phyloP scores from a whole-genome alignment of 2,329 filamentous ascomycete species.

The Paracorniculantispora psalliotae region DNA sequence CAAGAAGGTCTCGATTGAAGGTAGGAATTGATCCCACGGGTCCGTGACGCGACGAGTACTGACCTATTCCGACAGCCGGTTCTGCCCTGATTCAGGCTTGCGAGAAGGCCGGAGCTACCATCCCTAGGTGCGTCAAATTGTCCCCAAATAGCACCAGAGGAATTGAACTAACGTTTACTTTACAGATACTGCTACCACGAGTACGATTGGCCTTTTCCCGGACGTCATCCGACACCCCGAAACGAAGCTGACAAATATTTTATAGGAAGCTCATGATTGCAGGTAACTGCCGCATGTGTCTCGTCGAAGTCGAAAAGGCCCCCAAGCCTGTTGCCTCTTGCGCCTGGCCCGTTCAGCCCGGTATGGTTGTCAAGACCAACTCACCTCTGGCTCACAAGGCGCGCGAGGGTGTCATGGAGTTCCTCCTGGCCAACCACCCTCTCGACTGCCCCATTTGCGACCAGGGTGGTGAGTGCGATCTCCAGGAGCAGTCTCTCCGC shows the following conservation, averaged over 20 bases:
- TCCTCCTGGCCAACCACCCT: slow-evolving; percentile 91
- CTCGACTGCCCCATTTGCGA: slow-evolving; percentile 97
- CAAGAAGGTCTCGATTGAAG: slow-evolving; percentile 97
- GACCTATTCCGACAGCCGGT: slow-evolving; percentile 61
- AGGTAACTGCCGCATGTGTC: slow-evolving; percentile 98
- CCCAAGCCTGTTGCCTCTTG: slow-evolving; percentile 98
- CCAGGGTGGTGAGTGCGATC: slow-evolving; percentile 97
- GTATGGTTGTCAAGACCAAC: slow-evolving; percentile 99
- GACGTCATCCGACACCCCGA: slow-evolving; percentile 21
- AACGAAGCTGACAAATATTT: slow-evolving; percentile 34
- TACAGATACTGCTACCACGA: slow-evolving; percentile 96
- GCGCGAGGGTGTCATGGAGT: slow-evolving; percentile 98
- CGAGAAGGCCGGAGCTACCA: slow-evolving; percentile 88
- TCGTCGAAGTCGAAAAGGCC: slow-evolving; percentile 94
- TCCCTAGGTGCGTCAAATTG: slow-evolving; percentile 64
- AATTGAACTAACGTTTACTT: slow-evolving; percentile 21
- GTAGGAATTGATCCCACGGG: slow-evolving; percentile 43
- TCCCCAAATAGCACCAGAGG: slow-evolving; percentile 1
- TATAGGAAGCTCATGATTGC: slow-evolving; percentile 93
- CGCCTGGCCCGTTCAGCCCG: slow-evolving; percentile 96
- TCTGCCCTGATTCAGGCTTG: slow-evolving; percentile 98
- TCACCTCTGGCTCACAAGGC: slow-evolving; percentile 96
- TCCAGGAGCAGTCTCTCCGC: slow-evolving; percentile 99
- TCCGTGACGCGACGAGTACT: slow-evolving; percentile 24
- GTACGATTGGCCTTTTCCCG: slow-evolving; percentile 46